A percentile compares a stretch with the other conserved stretches of the same genome.
Conservation (phyloP, 2,329 filamentous ascomycete genomes). For the Aspergillus calidoustus region DNA sequence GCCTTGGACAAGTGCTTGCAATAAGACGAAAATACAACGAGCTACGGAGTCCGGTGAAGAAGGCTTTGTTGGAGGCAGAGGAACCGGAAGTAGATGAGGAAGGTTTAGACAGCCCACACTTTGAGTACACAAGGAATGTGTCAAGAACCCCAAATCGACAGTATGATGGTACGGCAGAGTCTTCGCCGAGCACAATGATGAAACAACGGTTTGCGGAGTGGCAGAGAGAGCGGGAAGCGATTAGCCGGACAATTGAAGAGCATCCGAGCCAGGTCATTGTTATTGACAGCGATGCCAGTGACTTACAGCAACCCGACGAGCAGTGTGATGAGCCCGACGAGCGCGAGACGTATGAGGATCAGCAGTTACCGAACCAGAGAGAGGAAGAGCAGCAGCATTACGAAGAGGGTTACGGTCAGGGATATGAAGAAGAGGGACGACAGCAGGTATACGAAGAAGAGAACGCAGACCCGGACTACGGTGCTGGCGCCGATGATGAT, state of each 20-base stretch:
- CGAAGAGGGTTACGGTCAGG: background rate
- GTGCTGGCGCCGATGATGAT: conserved; percentile 20
- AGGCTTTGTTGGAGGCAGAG: background rate
- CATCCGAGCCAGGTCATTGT: conserved; percentile 50
- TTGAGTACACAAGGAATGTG: conserved; percentile 9
- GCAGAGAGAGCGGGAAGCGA: conserved; percentile 51
- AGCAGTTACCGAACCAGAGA: background rate
- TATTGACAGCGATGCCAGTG: conserved; percentile 46
- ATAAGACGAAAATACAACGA: conserved; percentile 36
- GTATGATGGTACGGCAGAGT: conserved; percentile 1
- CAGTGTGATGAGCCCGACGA: background rate
- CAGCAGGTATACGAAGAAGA: conserved; percentile 4
- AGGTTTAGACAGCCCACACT: conserved; percentile 1
- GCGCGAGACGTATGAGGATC: background rate
- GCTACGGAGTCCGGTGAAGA: conserved; percentile 14
- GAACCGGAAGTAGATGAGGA: conserved; percentile 3
- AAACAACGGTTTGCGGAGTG: conserved; percentile 45
- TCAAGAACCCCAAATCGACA: conserved; percentile 17
- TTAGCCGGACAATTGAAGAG: conserved; percentile 49
- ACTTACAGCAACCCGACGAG: conserved; percentile 10
- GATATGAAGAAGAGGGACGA: background rate
- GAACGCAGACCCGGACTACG: background rate
- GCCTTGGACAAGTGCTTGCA: conserved; percentile 49
- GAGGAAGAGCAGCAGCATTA: background rate
- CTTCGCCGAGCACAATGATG: conserved; percentile 30